Percentiles rank a stretch among this genome's conserved stretches.
Evolutionary conservation across 768 basidiomycete genomes (phyloP).

Genomic region (Strobilomyces echinocephalus): DNA sequence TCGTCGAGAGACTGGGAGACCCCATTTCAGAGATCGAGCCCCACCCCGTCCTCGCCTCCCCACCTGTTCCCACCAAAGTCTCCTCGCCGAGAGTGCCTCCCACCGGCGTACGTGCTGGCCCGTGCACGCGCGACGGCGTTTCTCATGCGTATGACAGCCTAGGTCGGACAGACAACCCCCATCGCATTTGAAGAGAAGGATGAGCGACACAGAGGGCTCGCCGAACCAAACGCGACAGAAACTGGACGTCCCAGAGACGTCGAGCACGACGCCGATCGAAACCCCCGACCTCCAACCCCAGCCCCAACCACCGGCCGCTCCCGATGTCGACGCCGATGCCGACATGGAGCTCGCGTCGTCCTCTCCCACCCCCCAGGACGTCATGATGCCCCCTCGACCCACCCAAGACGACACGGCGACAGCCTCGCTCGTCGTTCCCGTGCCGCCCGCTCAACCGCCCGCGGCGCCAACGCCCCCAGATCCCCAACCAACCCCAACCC

Average conservation of each 20-base stretch:
- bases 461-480: background rate
- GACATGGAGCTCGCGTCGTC: background rate
- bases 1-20: background rate
- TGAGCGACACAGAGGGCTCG: background rate
- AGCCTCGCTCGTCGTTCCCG: background rate
- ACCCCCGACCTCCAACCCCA: background rate
- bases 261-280: background rate
- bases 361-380: background rate
- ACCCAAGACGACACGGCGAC: background rate
- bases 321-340: background rate
- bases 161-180: conserved; percentile 9
- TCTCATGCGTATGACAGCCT: conserved; percentile 10
- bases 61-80: background rate
- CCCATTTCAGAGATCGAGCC: background rate
- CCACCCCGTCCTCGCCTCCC: background rate
- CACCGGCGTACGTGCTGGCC: conserved; percentile 6
- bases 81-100: conserved; percentile 4
- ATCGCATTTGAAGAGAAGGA: conserved; percentile 11
- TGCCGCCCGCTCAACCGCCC: background rate
- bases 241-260: conserved; percentile 2
- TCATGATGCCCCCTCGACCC: background rate
- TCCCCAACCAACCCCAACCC: background rate
- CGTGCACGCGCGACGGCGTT: background rate
- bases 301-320: background rate
- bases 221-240: conserved; percentile 13